Conservation (phyloP, 805 yeast genomes). For the Lachancea sp. region DNA sequence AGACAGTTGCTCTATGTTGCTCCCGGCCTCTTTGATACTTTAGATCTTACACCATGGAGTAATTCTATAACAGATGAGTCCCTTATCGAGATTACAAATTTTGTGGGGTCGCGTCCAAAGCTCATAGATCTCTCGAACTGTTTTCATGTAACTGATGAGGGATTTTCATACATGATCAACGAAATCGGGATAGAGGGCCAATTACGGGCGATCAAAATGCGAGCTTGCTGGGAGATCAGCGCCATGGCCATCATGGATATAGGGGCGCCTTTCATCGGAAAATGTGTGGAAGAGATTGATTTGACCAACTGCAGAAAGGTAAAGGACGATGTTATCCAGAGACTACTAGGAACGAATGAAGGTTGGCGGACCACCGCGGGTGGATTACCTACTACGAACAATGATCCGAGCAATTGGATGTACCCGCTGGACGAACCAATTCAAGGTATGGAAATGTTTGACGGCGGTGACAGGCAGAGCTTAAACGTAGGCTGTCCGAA, state of each 20-base stretch:
- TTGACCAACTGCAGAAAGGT: conserved; percentile 69
- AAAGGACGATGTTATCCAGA: conserved; percentile 60
- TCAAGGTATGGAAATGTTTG: conserved; percentile 30
- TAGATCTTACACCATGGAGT: conserved; percentile 60
- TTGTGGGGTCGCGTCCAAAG: conserved; percentile 64
- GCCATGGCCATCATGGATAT: conserved; percentile 81
- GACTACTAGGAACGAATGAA: conserved; percentile 49
- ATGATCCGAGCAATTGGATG: conserved; percentile 1
- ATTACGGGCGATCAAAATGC: conserved; percentile 51
- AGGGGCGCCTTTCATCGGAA: conserved; percentile 58
- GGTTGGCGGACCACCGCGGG: neutral
- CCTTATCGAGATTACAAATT: conserved; percentile 52
- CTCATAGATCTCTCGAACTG: conserved; percentile 61
- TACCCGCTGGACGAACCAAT: conserved; percentile 21
- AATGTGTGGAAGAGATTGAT: conserved; percentile 52
- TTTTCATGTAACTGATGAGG: conserved; percentile 70
- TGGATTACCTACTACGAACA: neutral
- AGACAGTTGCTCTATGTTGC: conserved; percentile 55
- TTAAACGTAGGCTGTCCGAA: conserved; percentile 50
- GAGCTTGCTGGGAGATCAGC: conserved; percentile 68
- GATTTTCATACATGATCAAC: conserved; percentile 63
- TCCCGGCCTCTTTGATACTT: conserved; percentile 42
- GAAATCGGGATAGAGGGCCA: conserved; percentile 63
- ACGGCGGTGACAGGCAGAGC: conserved; percentile 5
- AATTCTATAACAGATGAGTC: conserved; percentile 53